Percentiles rank a stretch among this genome's conserved stretches.
phyloP scores from a whole-genome alignment of 1,139 yeast genomes.

The Yamadazyma taylorii region DNA sequence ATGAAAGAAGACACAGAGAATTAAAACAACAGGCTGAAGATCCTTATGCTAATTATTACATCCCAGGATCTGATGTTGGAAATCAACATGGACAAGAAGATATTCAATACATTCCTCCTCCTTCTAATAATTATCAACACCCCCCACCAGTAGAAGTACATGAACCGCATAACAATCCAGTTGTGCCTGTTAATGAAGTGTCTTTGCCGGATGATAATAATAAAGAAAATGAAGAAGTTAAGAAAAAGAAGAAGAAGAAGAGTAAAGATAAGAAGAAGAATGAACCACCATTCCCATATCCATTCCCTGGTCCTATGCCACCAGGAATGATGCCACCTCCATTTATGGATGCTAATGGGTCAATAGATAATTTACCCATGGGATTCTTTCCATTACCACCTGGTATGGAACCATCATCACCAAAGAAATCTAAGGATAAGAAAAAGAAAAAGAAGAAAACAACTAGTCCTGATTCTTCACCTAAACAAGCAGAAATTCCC shows the following conservation, averaged over 20 bases:
- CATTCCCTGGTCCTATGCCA: slow-evolving; percentile 18
- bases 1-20: slow-evolving; percentile 17
- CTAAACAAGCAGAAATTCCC: slow-evolving; percentile 12
- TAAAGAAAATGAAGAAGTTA: slow-evolving; percentile 17
- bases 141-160: slow-evolving; percentile 5
- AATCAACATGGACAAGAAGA: neutral
- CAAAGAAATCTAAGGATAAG: slow-evolving; percentile 12
- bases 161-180: slow-evolving; percentile 4
- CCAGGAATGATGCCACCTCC: slow-evolving; percentile 20
- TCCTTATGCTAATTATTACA: slow-evolving; percentile 21
- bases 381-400: slow-evolving; percentile 20
- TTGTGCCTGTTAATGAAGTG: neutral
- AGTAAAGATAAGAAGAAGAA: slow-evolving; percentile 14
- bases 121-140: neutral
- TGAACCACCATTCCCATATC: slow-evolving; percentile 11
- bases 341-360: slow-evolving; percentile 12
- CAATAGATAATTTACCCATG: slow-evolving; percentile 16
- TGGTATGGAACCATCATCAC: slow-evolving; percentile 16
- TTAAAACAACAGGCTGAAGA: slow-evolving; percentile 23
- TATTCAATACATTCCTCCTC: slow-evolving; percentile 1
- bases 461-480: slow-evolving; percentile 11
- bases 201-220: slow-evolving; percentile 10
- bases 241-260: slow-evolving; percentile 18
- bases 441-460: slow-evolving; percentile 17
- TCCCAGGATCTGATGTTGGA: slow-evolving; percentile 13